Evolutionary conservation across 495 filamentous ascomycete genomes (phyloP).

Genomic region (Neurospora sp.): DNA sequence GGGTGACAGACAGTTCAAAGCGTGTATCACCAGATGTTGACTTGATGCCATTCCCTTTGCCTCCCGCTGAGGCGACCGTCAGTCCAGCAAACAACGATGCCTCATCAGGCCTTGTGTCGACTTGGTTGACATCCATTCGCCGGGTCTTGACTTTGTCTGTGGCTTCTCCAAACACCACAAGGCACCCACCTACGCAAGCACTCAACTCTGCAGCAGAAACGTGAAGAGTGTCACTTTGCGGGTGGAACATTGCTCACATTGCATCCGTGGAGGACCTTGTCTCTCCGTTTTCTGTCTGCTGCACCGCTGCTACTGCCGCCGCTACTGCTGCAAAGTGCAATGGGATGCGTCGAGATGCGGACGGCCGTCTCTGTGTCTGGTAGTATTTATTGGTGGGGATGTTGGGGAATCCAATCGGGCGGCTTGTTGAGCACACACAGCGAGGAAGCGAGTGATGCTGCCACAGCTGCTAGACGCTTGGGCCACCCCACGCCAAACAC

Average conservation of each 20-base stretch:
- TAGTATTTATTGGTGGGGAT: constrained; percentile 5
- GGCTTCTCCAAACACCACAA: neutral
- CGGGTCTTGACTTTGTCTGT: neutral
- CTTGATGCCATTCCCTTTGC: neutral
- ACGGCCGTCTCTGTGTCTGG: neutral
- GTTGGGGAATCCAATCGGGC: constrained; percentile 3
- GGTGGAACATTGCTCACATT: neutral
- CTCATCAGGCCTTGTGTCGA: constrained; percentile 9
- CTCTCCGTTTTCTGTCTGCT: neutral
- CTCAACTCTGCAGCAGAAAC: neutral
- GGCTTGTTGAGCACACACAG: neutral
- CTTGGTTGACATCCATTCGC: constrained; percentile 13
- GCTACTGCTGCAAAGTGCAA: neutral
- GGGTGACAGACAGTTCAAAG: neutral
- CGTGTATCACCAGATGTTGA: neutral
- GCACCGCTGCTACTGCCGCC: neutral
- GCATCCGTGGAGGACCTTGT: neutral
- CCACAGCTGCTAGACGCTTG: neutral
- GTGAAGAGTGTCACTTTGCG: neutral
- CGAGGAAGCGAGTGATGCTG: neutral
- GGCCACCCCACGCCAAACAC: neutral
- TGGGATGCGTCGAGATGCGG: neutral
- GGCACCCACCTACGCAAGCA: neutral
- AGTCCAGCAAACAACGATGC: neutral
- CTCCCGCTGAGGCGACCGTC: neutral